These are phyloP conservation scores for Ottelia alismoides DNA, from an alignment of 106 monocot genomes.

Conservation along the genomic window DNA sequence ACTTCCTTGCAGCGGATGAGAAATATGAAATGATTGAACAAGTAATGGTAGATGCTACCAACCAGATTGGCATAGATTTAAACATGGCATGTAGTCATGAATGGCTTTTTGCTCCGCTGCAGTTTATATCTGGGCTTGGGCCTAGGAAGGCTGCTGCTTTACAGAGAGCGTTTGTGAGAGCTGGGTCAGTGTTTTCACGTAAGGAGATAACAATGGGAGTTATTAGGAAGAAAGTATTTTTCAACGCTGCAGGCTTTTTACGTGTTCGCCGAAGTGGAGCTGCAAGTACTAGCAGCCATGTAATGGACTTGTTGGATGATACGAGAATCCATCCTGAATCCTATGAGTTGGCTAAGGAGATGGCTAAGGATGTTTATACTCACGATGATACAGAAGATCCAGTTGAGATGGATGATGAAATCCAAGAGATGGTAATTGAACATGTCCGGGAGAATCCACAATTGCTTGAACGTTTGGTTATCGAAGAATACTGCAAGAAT, in stretches of 20 bases:
- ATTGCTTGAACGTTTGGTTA: conserved; percentile 36
- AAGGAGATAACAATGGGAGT: conserved; percentile 75
- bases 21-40: conserved; percentile 92
- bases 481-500: conserved; percentile 55
- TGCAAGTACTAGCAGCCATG: conserved; percentile 47
- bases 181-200: conserved; percentile 57
- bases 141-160: conserved; percentile 82
- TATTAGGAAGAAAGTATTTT: conserved; percentile 82
- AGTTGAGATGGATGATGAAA: conserved; percentile 83
- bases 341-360: conserved; percentile 67
- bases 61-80: conserved; percentile 87
- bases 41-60: conserved; percentile 94
- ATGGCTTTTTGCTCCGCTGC: conserved; percentile 88
- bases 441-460: conserved; percentile 62
- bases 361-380: conserved; percentile 68
- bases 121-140: conserved; percentile 90
- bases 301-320: conserved; percentile 87
- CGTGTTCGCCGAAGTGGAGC: conserved; percentile 76
- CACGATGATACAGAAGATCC: conserved; percentile 27
- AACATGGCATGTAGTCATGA: conserved; percentile 95
- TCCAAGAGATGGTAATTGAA: conserved; percentile 81
- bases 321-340: conserved; percentile 99
- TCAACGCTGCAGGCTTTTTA: conserved; percentile 74
- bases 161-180: conserved; percentile 66
- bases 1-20: conserved; percentile 83